These are phyloP conservation scores for Coemansia sp. DNA, from an alignment of 192 early-diverging fungal genomes.

Conservation along the genomic window DNA sequence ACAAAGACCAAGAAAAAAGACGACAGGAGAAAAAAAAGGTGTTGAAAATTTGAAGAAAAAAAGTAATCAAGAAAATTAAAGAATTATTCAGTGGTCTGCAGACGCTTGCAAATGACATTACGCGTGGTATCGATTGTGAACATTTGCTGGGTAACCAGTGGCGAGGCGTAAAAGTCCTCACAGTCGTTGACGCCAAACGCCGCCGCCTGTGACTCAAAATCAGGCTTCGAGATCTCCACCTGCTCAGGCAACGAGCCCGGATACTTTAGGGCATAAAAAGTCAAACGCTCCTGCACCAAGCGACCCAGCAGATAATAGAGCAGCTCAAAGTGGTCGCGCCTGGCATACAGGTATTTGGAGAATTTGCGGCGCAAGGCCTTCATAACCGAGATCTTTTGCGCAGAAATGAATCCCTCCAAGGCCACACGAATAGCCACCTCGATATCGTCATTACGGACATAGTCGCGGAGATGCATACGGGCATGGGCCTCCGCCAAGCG, in stretches of 20 bases:
- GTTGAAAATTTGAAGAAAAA: background rate
- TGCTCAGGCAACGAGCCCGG: conserved; percentile 60
- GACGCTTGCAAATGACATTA: conserved; percentile 45
- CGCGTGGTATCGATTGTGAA: conserved; percentile 35
- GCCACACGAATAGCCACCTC: conserved; percentile 92
- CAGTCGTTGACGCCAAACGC: conserved; percentile 66
- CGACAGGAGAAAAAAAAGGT: background rate
- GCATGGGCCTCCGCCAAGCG: conserved; percentile 89
- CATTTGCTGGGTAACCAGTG: conserved; percentile 56
- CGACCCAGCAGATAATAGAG: conserved; percentile 76
- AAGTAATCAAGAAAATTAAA: background rate
- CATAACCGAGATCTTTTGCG: conserved; percentile 95
- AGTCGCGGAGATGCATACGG: conserved; percentile 93
- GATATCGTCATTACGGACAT: conserved; percentile 88
- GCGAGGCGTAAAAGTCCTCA: conserved; percentile 59
- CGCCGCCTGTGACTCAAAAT: conserved; percentile 64
- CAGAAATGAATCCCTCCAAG: conserved; percentile 86
- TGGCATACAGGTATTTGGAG: conserved; percentile 78
- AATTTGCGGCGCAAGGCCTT: conserved; percentile 81
- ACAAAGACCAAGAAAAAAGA: background rate
- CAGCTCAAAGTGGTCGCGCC: conserved; percentile 82
- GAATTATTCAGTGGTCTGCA: conserved; percentile 8
- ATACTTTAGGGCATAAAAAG: conserved; percentile 70
- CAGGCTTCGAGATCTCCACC: conserved; percentile 62
- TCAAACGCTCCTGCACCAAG: conserved; percentile 75